Base-by-base conservation (phyloP, 257 asterid species). In the Solanum dulcamara region DNA sequence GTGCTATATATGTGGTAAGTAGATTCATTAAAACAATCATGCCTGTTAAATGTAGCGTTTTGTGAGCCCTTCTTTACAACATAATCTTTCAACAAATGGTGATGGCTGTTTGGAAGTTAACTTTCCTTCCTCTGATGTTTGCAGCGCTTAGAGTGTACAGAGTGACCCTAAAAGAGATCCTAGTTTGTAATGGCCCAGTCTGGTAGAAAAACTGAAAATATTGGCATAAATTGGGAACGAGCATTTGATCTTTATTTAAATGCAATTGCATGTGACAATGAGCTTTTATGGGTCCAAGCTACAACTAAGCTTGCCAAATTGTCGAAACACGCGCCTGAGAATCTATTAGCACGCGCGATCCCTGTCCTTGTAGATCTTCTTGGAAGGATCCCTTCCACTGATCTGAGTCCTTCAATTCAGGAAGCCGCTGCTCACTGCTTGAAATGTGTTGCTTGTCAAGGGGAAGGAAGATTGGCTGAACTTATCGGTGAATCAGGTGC, bases 381-480 rank as follows among this genome's bases (percentile, higher is more conserved):
- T 17, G 32, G 62, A 79, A 87, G 88, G 26, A 77, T 8, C 32
- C 90, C 91, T 13, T 42, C 28, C n/a, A 62, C 81, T 32, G 48
- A 83, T 55, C 62, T 20, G 80, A 82, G 84, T 75, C 91, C 92
- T 66, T 85, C 84, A 17, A 81, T 92, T 72, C 92, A 83, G 44
- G 92, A 86, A 92, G 94, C 92, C 12, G 83, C 93, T 71, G 93
- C 87, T 68, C 87, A 87, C 90, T 89, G 94, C 90, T 87, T 93
- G 86, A 91, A 89, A 85, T 86, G 90, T 86, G 85, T 92, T 88
- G 90, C 94, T 89, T 85, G 91, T 42, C 85, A 42, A 87, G 89
- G 93, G 33, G 92, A 92, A 46, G 96, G 96, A 44, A 75, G 87
- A 84, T 82, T 93, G 87, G 91, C 96, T 48, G 37, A 74, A 74